These are phyloP conservation scores for Pisolithus marmoratus DNA, from an alignment of 768 basidiomycete species.

Conservation along the genomic window DNA sequence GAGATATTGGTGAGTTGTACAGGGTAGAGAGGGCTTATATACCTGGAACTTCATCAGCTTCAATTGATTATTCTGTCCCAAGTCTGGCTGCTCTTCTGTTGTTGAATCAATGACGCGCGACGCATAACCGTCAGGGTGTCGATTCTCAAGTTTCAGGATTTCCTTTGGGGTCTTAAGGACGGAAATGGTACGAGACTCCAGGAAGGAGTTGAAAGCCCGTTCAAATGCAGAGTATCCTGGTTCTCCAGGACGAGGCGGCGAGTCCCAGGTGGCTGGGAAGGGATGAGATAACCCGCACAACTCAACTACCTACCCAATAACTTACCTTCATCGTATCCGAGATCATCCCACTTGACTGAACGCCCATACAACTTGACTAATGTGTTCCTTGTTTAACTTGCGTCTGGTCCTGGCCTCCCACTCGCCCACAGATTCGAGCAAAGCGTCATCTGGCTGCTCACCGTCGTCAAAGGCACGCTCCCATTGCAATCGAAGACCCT, in stretches of 20 bases:
- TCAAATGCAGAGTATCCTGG: constrained; percentile 58
- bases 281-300: constrained; percentile 4
- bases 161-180: constrained; percentile 45
- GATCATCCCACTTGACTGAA: constrained; percentile 92
- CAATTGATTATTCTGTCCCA: constrained; percentile 60
- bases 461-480: constrained; percentile 50
- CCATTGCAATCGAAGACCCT: constrained; percentile 21
- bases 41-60: constrained; percentile 89
- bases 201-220: constrained; percentile 59
- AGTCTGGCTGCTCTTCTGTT: constrained; percentile 46
- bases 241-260: constrained; percentile 64
- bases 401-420: constrained; percentile 41
- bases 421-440: constrained; percentile 56
- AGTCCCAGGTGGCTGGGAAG: constrained; percentile 81
- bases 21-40: constrained; percentile 13
- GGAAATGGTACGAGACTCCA: constrained; percentile 54
- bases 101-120: constrained; percentile 38
- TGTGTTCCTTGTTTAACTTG: constrained; percentile 40
- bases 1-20: constrained; percentile 5
- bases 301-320: neutral
- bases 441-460: constrained; percentile 50
- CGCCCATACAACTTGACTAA: constrained; percentile 65
- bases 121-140: constrained; percentile 53
- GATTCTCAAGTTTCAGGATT: constrained; percentile 42
- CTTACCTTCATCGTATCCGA: constrained; percentile 89